These are phyloP conservation scores for Bruguiera parviflora DNA, from an alignment of 345 rosid genomes.

Conservation along the genomic window DNA sequence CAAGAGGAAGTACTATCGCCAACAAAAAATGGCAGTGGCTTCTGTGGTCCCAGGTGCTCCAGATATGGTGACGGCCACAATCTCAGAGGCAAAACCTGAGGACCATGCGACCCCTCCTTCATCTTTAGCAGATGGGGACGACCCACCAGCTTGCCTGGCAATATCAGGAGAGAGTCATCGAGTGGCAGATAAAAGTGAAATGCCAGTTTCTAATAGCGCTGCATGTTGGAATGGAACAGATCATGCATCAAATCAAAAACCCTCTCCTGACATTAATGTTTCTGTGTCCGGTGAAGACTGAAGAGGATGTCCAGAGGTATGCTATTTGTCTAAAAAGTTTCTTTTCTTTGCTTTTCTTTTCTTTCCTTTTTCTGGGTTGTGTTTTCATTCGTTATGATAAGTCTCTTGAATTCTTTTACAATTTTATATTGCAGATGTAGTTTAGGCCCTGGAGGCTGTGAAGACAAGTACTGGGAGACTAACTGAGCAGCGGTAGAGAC, in stretches of 20 bases:
- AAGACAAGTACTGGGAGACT: too few relatives aligned
- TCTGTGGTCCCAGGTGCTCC: slow-evolving; percentile 9
- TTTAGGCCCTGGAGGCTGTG: too few relatives aligned
- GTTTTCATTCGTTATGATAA: too few relatives aligned
- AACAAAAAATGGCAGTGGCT: not conserved
- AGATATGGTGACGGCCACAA: slow-evolving; percentile 20
- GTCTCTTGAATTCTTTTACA: too few relatives aligned
- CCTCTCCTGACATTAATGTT: slow-evolving; percentile 50
- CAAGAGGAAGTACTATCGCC: slow-evolving; percentile 26
- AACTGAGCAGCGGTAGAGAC: too few relatives aligned
- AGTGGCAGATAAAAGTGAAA: slow-evolving; percentile 14
- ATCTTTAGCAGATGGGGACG: not conserved
- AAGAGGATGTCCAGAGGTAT: slow-evolving; percentile 26
- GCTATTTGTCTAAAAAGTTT: not conserved
- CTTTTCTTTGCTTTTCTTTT: not conserved
- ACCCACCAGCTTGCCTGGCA: not conserved
- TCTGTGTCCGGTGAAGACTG: slow-evolving; percentile 37
- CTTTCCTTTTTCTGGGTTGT: too few relatives aligned
- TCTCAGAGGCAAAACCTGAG: slow-evolving; percentile 36
- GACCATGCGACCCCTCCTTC: slow-evolving; percentile 8
- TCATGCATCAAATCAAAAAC: slow-evolving; percentile 26
- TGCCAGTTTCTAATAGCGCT: slow-evolving; percentile 1
- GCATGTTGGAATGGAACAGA: slow-evolving; percentile 34
- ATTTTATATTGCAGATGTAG: too few relatives aligned
- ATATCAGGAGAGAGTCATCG: slow-evolving; percentile 17